These are phyloP conservation scores for Trypanosoma scelopori DNA, from an alignment of 208 protist genomes.

Conservation along the genomic window DNA sequence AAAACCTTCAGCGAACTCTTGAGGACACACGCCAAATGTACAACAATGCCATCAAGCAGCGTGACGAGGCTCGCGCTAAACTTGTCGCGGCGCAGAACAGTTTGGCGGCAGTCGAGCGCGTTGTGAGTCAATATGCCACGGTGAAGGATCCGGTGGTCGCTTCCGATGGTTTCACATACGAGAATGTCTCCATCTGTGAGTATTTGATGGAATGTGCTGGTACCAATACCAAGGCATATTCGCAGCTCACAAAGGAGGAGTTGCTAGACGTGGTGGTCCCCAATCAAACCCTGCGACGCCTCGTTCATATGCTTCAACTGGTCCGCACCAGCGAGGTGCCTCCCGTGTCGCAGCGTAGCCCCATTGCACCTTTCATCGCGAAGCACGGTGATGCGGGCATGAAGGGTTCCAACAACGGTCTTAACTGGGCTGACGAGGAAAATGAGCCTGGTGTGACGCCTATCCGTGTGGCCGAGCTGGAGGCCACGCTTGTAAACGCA, in stretches of 20 bases:
- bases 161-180: constrained; percentile 89
- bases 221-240: constrained; percentile 81
- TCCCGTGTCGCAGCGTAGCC: constrained; percentile 27
- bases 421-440: constrained; percentile 30
- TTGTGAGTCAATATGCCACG: constrained; percentile 65
- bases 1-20: constrained; percentile 46
- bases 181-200: constrained; percentile 53
- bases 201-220: constrained; percentile 75
- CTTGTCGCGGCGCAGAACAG: constrained; percentile 56
- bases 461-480: constrained; percentile 28
- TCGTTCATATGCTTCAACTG: constrained; percentile 66
- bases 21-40: constrained; percentile 69
- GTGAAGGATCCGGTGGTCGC: constrained; percentile 82
- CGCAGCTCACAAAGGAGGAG: constrained; percentile 85
- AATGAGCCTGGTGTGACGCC: constrained; percentile 3
- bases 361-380: constrained; percentile 13
- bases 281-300: constrained; percentile 71
- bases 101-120: constrained; percentile 59
- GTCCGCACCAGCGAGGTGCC: constrained; percentile 50
- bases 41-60: constrained; percentile 62
- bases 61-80: constrained; percentile 49
- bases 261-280: constrained; percentile 74
- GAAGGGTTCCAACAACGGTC: neutral
- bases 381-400: constrained; percentile 5
- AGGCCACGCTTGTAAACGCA: constrained; percentile 26